Conservation (phyloP, 306 rosid genomes). For the Psophocarpus tetragonolobus region DNA sequence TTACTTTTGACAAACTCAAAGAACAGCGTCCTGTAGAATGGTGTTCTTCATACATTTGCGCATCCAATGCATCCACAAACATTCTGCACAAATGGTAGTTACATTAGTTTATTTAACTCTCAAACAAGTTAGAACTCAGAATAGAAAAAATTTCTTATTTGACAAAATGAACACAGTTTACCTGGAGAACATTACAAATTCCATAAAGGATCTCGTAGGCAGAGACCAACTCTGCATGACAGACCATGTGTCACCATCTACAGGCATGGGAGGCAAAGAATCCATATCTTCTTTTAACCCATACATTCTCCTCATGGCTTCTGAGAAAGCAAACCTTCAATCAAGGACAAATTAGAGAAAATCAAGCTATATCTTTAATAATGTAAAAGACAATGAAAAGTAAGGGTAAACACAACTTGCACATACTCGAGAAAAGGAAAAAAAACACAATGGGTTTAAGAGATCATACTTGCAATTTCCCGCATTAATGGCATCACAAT, state of each 20-base stretch:
- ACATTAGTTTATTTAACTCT: slow-evolving; percentile 11
- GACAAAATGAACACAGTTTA: slow-evolving; percentile 29
- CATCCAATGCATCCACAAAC: slow-evolving; percentile 89
- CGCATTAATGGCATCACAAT: slow-evolving; percentile 85
- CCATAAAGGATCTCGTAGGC: slow-evolving; percentile 89
- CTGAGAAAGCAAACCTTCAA: slow-evolving; percentile 76
- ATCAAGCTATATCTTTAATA: slow-evolving; percentile 6
- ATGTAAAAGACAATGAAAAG: neutral
- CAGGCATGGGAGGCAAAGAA: slow-evolving; percentile 83
- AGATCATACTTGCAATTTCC: slow-evolving; percentile 92
- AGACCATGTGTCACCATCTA: slow-evolving; percentile 85
- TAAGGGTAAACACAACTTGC: slow-evolving; percentile 2
- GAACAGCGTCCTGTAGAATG: slow-evolving; percentile 73
- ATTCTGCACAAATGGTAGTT: slow-evolving; percentile 59
- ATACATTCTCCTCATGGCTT: slow-evolving; percentile 81
- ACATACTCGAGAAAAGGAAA: neutral
- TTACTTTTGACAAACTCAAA: slow-evolving; percentile 84
- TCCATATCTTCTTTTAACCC: slow-evolving; percentile 55
- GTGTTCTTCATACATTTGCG: slow-evolving; percentile 73
- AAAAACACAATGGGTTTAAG: neutral
- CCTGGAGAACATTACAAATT: slow-evolving; percentile 98
- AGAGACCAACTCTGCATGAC: slow-evolving; percentile 89
- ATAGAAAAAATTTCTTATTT: neutral
- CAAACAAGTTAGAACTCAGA: slow-evolving; percentile 5
- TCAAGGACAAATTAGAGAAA: slow-evolving; percentile 28